phyloP scores from a whole-genome alignment of 2,329 filamentous ascomycete genomes.

The Neofusicoccum laricinum region DNA sequence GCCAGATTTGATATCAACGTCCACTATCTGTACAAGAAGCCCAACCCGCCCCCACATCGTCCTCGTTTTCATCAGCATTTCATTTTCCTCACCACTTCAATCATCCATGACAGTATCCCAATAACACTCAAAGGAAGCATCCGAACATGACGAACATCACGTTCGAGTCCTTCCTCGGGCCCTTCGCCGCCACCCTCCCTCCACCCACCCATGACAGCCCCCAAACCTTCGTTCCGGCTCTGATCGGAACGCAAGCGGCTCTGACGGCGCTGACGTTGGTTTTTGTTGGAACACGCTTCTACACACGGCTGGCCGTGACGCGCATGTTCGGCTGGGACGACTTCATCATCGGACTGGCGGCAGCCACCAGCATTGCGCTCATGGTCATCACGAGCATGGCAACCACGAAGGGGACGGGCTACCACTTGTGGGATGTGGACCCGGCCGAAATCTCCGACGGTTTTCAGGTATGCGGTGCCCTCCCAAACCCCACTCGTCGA shows the following conservation, averaged over 20 bases:
- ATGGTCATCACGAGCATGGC: slow-evolving; percentile 27
- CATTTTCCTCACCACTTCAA: too few species aligned
- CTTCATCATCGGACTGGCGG: slow-evolving; percentile 26
- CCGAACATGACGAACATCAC: too few species aligned
- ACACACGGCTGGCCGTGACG: slow-evolving; percentile 27
- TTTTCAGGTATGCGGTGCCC: background rate
- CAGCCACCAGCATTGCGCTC: slow-evolving; percentile 20
- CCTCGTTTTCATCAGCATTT: too few species aligned
- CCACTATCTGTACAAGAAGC: too few species aligned
- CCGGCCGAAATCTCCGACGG: background rate
- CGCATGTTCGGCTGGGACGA: slow-evolving; percentile 27
- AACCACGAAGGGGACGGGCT: slow-evolving; percentile 25
- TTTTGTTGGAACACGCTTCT: slow-evolving; percentile 17
- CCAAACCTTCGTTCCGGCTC: background rate
- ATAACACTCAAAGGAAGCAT: too few species aligned
- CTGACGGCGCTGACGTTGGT: slow-evolving; percentile 20
- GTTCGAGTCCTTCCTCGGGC: too few species aligned
- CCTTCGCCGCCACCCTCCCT: background rate
- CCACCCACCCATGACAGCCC: background rate
- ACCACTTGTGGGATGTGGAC: slow-evolving; percentile 24
- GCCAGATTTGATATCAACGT: too few species aligned
- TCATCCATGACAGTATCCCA: too few species aligned
- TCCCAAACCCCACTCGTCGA: too few species aligned
- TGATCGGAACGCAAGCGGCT: slow-evolving; percentile 24
- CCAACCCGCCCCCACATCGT: too few species aligned